A percentile compares a stretch with the other conserved stretches of the same genome.
These are phyloP conservation scores for Lathyrus oleraceus DNA, from an alignment of 306 rosid genomes.

Conservation along the genomic window DNA sequence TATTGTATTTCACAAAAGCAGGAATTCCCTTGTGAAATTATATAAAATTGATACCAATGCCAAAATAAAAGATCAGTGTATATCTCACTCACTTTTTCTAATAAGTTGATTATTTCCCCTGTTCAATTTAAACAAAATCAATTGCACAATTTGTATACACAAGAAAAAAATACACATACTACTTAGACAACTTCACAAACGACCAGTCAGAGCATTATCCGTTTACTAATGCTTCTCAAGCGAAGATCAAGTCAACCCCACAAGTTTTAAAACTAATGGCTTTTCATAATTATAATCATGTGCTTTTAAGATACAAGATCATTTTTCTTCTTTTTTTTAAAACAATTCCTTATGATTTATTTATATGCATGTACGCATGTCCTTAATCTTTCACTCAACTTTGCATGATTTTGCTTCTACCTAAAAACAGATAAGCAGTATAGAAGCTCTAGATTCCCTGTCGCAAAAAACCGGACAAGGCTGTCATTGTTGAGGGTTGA, in stretches of 20 bases:
- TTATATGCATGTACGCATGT: not conserved
- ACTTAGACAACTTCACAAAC: not conserved
- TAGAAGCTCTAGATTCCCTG: too few species aligned
- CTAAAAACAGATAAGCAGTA: not conserved
- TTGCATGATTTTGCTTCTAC: not conserved
- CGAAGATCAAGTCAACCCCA: slow-evolving; percentile 16
- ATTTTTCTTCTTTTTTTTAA: not conserved
- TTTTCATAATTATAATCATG: slow-evolving; percentile 4
- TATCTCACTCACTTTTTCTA: not conserved
- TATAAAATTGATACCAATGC: not conserved
- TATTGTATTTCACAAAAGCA: not conserved
- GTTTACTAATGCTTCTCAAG: slow-evolving; percentile 17
- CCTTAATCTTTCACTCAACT: slow-evolving; percentile 24
- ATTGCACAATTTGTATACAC: too few species aligned
- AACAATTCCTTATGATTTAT: not conserved
- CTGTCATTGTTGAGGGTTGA: not conserved
- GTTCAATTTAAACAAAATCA: not conserved
- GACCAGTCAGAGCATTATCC: slow-evolving; percentile 1
- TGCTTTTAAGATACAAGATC: not conserved
- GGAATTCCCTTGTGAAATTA: not conserved
- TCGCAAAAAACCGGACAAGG: not conserved
- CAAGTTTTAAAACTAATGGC: not conserved
- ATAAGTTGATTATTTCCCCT: not conserved
- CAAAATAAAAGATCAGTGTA: not conserved
- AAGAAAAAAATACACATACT: not conserved